Evolutionary conservation across 257 asterid genomes (phyloP), one percentile per base, ranked within the genome.

Genomic region (Petrea volubilis): DNA sequence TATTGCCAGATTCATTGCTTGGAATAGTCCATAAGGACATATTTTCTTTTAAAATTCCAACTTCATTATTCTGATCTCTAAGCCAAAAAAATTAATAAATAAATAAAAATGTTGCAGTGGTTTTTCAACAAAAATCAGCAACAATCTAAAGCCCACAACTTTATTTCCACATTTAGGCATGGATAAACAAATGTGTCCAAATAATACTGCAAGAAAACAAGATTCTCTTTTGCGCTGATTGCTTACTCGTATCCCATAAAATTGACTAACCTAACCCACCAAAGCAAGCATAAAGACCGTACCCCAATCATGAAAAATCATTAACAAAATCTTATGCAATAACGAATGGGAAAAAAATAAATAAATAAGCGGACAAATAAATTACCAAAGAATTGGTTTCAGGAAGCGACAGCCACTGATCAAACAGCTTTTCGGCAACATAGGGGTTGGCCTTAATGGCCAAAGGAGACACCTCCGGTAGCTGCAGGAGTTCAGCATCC

Each of bases 381-480:
- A 69, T 78, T 91, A 93, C 98, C 98, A 93, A 74, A 2, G 87
- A 72, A 55, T 78, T 67, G 74, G 97, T 87, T 49, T 93, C 98
- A 17, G 97, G 94, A 28, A 89, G 96, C 71, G 98, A 91, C 36
- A 93, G 94, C 98, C 98, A 93, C 80, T 89, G 96, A 83, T 93
- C 96, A 58, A 83, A 93, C 27, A 93, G 91, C 85, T 86, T 88
- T 80, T 89, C 97, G 10, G 98, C 94, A 33, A 93, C 90, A 72
- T 62, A 80, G 55, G 98, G 92, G 71, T 89, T 91, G 61, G 96
- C 87, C 81, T 86, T 90, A 70, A 93, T 83, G 64, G 97, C 95
- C 88, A 84, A 71, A 34, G 97, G 90, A 51, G 98, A 87, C 68
- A 91, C 91, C 92, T 93, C 98, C 51, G 87, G 84, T 40, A 93